These are phyloP conservation scores for Diaporthe citrichinensis DNA, from an alignment of 2,329 filamentous ascomycete genomes.

Conservation along the genomic window DNA sequence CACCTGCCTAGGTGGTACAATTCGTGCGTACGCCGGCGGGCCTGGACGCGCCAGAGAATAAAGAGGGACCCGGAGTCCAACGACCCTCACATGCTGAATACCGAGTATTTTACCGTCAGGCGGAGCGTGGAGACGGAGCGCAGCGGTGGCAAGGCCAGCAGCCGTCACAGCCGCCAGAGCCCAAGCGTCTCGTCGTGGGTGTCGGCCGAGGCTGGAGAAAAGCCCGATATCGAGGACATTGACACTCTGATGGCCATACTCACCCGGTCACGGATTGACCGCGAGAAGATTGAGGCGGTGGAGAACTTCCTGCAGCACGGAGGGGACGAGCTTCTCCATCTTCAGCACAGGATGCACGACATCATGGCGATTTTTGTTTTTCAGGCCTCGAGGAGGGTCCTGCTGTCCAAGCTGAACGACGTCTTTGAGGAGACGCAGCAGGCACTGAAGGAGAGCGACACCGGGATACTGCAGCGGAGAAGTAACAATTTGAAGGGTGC, in stretches of 20 bases:
- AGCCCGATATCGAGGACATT: slow-evolving; percentile 73
- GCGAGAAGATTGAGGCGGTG: slow-evolving; percentile 90
- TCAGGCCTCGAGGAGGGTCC: slow-evolving; percentile 84
- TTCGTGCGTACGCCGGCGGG: slow-evolving; percentile 90
- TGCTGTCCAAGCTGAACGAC: slow-evolving; percentile 79
- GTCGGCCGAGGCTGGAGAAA: slow-evolving; percentile 58
- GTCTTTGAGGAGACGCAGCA: slow-evolving; percentile 69
- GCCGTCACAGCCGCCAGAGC: slow-evolving; percentile 51
- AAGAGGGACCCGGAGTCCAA: slow-evolving; percentile 67
- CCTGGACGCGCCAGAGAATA: slow-evolving; percentile 87
- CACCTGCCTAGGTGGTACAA: slow-evolving; percentile 94
- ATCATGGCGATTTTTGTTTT: slow-evolving; percentile 92
- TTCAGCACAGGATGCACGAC: slow-evolving; percentile 83
- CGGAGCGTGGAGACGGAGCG: slow-evolving; percentile 61
- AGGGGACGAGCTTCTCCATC: slow-evolving; percentile 80
- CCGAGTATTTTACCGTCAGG: slow-evolving; percentile 85
- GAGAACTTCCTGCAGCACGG: slow-evolving; percentile 85
- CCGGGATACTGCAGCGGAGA: slow-evolving; percentile 54
- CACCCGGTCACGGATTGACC: slow-evolving; percentile 80
- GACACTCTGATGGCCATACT: slow-evolving; percentile 78
- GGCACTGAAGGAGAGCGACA: slow-evolving; percentile 61
- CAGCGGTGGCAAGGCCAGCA: slow-evolving; percentile 57
- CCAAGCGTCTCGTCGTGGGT: slow-evolving; percentile 49
- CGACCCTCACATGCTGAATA: slow-evolving; percentile 77
- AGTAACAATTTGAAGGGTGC: slow-evolving; percentile 81